Conservation (phyloP, 2,329 filamentous ascomycete genomes). For the Cladorrhinum sp. region DNA sequence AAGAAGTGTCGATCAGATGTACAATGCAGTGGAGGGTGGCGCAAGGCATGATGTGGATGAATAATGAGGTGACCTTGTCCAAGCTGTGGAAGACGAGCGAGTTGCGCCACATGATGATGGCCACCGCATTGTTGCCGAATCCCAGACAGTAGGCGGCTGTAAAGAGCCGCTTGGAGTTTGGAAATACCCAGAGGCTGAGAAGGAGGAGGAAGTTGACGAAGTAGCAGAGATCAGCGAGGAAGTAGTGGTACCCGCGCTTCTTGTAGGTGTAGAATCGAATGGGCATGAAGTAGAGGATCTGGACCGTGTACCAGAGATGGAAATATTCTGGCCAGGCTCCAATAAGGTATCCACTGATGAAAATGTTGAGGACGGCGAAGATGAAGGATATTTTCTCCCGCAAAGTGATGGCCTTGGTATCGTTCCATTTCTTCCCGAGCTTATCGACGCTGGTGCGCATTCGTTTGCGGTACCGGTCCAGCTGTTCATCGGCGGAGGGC, state of each 20-base stretch:
- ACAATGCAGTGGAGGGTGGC: constrained; percentile 89
- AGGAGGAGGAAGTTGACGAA: constrained; percentile 89
- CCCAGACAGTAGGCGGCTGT: constrained; percentile 89
- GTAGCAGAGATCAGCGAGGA: constrained; percentile 95
- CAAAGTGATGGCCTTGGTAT: constrained; percentile 80
- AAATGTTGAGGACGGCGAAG: constrained; percentile 93
- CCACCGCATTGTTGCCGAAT: constrained; percentile 94
- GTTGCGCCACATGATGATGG: constrained; percentile 99
- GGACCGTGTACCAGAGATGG: constrained; percentile 86
- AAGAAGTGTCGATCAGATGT: constrained; percentile 67
- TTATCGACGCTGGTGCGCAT: constrained; percentile 90
- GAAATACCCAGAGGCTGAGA: constrained; percentile 86
- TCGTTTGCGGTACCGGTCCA: constrained; percentile 83
- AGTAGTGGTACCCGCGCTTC: constrained; percentile 91
- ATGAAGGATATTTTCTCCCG: constrained; percentile 97
- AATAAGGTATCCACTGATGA: constrained; percentile 91
- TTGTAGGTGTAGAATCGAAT: constrained; percentile 91
- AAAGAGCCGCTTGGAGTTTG: constrained; percentile 84
- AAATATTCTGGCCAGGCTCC: constrained; percentile 83
- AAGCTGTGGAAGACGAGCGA: constrained; percentile 97
- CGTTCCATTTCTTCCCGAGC: constrained; percentile 80
- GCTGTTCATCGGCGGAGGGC: constrained; percentile 84
- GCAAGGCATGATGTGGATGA: constrained; percentile 99
- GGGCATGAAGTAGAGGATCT: constrained; percentile 94
- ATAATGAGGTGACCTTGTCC: constrained; percentile 97